These are phyloP conservation scores for Clausena lansium DNA, from an alignment of 345 rosid species.

Conservation along the genomic window DNA sequence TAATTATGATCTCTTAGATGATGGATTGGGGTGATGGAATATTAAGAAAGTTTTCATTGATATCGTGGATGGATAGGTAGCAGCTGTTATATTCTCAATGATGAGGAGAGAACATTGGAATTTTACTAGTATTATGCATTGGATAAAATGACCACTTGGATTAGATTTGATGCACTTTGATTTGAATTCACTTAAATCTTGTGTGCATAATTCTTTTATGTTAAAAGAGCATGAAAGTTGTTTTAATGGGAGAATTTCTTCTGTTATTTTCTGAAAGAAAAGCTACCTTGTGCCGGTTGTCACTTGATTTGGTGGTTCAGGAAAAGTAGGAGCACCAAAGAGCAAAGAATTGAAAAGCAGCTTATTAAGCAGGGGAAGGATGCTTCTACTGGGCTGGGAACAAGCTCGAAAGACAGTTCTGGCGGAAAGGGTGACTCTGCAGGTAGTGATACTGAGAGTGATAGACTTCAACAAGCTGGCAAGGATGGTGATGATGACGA, in stretches of 20 bases:
- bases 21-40: background rate
- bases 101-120: background rate
- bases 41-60: background rate
- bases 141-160: background rate
- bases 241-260: background rate
- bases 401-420: conserved; percentile 22
- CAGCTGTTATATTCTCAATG: background rate
- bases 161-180: conserved; percentile 8
- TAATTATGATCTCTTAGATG: background rate
- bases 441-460: conserved; percentile 27
- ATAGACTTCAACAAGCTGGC: conserved; percentile 24
- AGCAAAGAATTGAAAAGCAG: conserved; percentile 20
- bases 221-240: background rate
- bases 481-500: conserved; percentile 14
- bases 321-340: conserved; percentile 28
- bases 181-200: background rate
- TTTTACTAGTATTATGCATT: background rate
- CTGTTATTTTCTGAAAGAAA: background rate
- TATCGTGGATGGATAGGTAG: background rate
- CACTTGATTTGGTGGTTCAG: conserved; percentile 32
- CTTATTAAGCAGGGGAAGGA: conserved; percentile 17
- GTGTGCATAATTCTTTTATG: background rate
- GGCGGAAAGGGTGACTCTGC: conserved; percentile 11
- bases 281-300: conserved; percentile 3
- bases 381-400: conserved; percentile 15